Percentiles rank a stretch among this genome's conserved stretches.
Evolutionary conservation across 306 rosid species (phyloP).

Genomic region (Castanopsis chinensis): DNA sequence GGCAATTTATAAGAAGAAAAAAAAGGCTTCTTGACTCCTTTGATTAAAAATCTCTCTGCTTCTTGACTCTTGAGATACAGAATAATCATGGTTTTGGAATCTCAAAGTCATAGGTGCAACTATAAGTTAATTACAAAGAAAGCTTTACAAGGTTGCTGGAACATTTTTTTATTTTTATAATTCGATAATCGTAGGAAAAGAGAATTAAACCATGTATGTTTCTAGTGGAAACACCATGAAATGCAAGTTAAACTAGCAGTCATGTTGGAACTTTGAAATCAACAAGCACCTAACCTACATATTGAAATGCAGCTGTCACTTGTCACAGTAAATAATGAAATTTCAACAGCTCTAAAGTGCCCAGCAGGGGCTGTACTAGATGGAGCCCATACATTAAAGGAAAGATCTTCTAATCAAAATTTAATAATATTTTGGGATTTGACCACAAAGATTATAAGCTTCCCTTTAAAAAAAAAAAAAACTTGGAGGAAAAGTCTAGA

Average conservation of each 20-base stretch:
- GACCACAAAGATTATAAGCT: too few relatives aligned
- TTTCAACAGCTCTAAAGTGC: too few relatives aligned
- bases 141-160: neutral
- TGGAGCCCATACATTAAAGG: too few relatives aligned
- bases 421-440: too few relatives aligned
- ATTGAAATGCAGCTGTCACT: neutral
- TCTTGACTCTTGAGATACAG: neutral
- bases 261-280: neutral
- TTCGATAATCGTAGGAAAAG: too few relatives aligned
- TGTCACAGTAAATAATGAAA: neutral
- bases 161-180: neutral
- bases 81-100: neutral
- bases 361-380: too few relatives aligned
- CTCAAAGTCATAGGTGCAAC: neutral
- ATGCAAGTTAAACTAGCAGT: too few relatives aligned
- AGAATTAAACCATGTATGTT: too few relatives aligned
- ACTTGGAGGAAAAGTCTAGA: too few relatives aligned
- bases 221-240: too few relatives aligned
- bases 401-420: too few relatives aligned
- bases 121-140: neutral
- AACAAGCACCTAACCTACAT: neutral
- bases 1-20: neutral
- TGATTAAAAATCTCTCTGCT: neutral
- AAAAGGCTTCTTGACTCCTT: neutral
- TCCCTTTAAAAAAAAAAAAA: too few relatives aligned